These are phyloP conservation scores for Lentinula detonsa DNA, from an alignment of 768 basidiomycete genomes.

Conservation along the genomic window DNA sequence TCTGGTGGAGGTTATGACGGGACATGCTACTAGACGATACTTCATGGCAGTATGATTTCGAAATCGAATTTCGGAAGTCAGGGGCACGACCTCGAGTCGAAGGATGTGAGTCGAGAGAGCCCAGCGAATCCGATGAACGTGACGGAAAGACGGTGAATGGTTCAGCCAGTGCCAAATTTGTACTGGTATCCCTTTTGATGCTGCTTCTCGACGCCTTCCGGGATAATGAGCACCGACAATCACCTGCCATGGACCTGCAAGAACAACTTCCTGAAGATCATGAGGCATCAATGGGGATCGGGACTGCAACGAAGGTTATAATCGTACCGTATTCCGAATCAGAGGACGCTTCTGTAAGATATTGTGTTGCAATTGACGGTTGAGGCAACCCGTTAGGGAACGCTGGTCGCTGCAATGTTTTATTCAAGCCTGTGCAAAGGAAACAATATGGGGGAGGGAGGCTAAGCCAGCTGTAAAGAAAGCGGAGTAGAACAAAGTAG, in stretches of 20 bases:
- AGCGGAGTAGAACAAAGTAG: constrained; percentile 21
- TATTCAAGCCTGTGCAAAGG: constrained; percentile 40
- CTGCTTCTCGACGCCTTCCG: constrained; percentile 33
- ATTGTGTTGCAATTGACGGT: constrained; percentile 48
- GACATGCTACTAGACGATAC: neutral
- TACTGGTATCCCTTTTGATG: constrained; percentile 16
- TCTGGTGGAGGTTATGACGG: neutral
- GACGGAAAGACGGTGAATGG: constrained; percentile 8
- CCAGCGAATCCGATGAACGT: constrained; percentile 5
- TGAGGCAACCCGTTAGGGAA: constrained; percentile 76
- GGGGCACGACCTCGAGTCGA: neutral
- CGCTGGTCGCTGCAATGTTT: constrained; percentile 63
- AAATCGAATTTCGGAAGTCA: constrained; percentile 54
- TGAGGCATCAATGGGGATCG: constrained; percentile 19
- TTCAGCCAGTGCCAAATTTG: constrained; percentile 5
- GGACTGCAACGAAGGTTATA: constrained; percentile 24
- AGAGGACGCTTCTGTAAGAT: constrained; percentile 40
- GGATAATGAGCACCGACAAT: constrained; percentile 55
- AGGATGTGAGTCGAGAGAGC: constrained; percentile 7
- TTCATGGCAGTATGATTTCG: constrained; percentile 36
- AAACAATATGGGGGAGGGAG: constrained; percentile 12
- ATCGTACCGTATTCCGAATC: constrained; percentile 62
- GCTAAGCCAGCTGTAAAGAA: constrained; percentile 33
- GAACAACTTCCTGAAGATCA: constrained; percentile 34
- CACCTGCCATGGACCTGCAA: constrained; percentile 43